Conservation (phyloP, 208 protist genomes). For the Acanthamoeba sp. region DNA sequence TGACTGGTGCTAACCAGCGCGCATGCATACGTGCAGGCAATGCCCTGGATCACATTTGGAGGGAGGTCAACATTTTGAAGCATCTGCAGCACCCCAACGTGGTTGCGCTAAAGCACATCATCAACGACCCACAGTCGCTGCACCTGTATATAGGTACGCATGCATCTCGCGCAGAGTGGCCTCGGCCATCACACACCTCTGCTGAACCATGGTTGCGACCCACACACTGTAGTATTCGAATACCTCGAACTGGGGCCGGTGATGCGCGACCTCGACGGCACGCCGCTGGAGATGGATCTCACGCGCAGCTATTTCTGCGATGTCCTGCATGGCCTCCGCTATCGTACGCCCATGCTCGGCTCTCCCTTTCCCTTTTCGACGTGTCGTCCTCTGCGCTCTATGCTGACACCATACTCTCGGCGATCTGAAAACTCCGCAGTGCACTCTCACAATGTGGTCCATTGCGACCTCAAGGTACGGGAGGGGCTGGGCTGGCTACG, state of each 20-base stretch:
- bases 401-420: too few relatives aligned
- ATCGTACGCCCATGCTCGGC: conserved; percentile 25
- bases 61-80: conserved; percentile 64
- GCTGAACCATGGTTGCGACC: too few relatives aligned
- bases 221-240: conserved; percentile 18
- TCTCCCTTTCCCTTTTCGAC: too few relatives aligned
- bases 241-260: conserved; percentile 61
- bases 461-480: conserved; percentile 51
- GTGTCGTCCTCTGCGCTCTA: too few relatives aligned
- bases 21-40: background rate
- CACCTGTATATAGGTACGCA: background rate
- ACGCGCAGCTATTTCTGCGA: conserved; percentile 52
- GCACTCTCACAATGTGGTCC: background rate
- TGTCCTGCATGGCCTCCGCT: conserved; percentile 34
- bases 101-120: conserved; percentile 26
- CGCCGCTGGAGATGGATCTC: conserved; percentile 38
- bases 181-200: too few relatives aligned
- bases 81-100: conserved; percentile 52
- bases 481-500: too few relatives aligned
- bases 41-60: conserved; percentile 48
- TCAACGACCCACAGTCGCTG: conserved; percentile 20
- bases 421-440: background rate
- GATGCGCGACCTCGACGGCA: conserved; percentile 1
- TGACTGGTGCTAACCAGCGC: background rate
- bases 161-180: background rate